These are phyloP conservation scores for Bipolaris bicolor DNA, from an alignment of 2,329 filamentous ascomycete genomes.

Conservation along the genomic window DNA sequence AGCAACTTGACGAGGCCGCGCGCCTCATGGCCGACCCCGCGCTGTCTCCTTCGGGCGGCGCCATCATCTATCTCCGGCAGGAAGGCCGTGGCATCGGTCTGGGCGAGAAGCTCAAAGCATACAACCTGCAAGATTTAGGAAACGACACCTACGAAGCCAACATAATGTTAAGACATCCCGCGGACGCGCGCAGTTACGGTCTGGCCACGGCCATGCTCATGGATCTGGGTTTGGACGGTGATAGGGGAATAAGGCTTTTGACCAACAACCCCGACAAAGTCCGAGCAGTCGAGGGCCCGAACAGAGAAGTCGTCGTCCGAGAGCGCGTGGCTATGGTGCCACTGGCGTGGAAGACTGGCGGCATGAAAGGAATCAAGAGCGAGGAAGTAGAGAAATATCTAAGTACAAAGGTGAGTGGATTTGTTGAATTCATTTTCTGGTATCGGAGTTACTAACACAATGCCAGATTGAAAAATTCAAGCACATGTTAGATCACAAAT, in stretches of 20 bases:
- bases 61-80: slow-evolving; percentile 94
- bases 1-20: slow-evolving; percentile 95
- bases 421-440: slow-evolving; percentile 10
- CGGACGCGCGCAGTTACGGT: slow-evolving; percentile 92
- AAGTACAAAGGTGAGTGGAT: slow-evolving; percentile 80
- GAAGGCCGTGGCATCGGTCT: slow-evolving; percentile 95
- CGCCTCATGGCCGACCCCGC: slow-evolving; percentile 81
- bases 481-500: slow-evolving; percentile 53
- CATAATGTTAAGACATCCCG: slow-evolving; percentile 85
- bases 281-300: slow-evolving; percentile 88
- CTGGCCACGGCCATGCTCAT: slow-evolving; percentile 93
- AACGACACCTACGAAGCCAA: slow-evolving; percentile 99
- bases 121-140: slow-evolving; percentile 95
- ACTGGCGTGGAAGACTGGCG: slow-evolving; percentile 83
- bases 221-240: slow-evolving; percentile 75
- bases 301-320: slow-evolving; percentile 82
- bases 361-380: slow-evolving; percentile 79
- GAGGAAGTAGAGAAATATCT: slow-evolving; percentile 92
- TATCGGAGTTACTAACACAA: slow-evolving; percentile 16
- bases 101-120: slow-evolving; percentile 95
- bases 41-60: slow-evolving; percentile 70
- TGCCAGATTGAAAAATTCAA: slow-evolving; percentile 60
- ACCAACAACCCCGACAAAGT: slow-evolving; percentile 99
- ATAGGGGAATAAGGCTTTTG: slow-evolving; percentile 77
- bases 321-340: slow-evolving; percentile 96